Evolutionary conservation across 2,329 filamentous ascomycete genomes (phyloP).

Genomic region (Tolypocladium inflatum): DNA sequence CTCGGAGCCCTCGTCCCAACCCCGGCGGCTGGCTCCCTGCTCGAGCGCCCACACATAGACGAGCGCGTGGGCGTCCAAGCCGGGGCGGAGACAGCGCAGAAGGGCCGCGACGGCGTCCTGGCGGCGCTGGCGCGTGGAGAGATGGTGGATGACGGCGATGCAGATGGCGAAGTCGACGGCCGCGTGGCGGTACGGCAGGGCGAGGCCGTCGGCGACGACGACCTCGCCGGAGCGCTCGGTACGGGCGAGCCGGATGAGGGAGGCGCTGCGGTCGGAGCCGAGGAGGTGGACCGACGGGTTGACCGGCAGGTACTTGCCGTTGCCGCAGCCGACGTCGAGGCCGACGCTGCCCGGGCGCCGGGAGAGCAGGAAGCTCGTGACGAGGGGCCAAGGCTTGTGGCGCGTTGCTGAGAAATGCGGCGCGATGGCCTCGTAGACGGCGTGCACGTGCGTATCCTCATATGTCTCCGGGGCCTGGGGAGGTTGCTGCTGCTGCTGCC

Average conservation of each 20-base stretch:
- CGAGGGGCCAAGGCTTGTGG: constrained; percentile 85
- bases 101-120: constrained; percentile 63
- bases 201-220: constrained; percentile 71
- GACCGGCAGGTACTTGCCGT: constrained; percentile 86
- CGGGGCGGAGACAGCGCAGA: constrained; percentile 51
- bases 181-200: constrained; percentile 62
- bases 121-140: constrained; percentile 68
- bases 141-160: constrained; percentile 89
- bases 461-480: constrained; percentile 45
- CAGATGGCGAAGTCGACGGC: constrained; percentile 76
- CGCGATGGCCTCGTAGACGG: constrained; percentile 82
- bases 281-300: constrained; percentile 71
- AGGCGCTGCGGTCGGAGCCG: constrained; percentile 69
- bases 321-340: constrained; percentile 89
- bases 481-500: constrained; percentile 5
- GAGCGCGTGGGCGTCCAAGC: constrained; percentile 56
- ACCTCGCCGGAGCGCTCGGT: constrained; percentile 46
- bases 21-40: constrained; percentile 75
- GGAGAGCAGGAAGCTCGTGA: constrained; percentile 64
- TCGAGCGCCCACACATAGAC: constrained; percentile 96
- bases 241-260: constrained; percentile 42
- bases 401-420: constrained; percentile 74
- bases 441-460: constrained; percentile 81
- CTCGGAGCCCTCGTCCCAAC: constrained; percentile 74
- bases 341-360: constrained; percentile 66